Conservation (phyloP, 116 monocot genomes). For the Cymodocea nodosa region DNA sequence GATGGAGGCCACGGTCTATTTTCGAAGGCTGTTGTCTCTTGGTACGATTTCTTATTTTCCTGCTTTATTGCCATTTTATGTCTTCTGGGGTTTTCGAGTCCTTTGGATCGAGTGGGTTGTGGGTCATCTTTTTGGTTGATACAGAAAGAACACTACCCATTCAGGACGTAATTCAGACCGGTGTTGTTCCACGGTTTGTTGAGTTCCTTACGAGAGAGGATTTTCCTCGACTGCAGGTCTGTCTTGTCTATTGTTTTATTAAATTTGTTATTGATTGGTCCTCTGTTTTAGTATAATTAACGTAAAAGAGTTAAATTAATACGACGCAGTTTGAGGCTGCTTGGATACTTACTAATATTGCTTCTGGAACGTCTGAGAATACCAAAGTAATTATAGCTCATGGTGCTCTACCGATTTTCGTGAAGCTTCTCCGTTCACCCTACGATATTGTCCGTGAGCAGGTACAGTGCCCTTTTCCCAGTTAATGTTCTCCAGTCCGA, state of each 20-base stretch:
- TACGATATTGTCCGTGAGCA: slow-evolving; percentile 27
- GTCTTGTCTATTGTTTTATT: not conserved
- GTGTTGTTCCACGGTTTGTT: slow-evolving; percentile 51
- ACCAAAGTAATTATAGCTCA: slow-evolving; percentile 38
- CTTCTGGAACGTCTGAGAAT: slow-evolving; percentile 33
- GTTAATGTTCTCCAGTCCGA: not conserved
- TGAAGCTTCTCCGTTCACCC: slow-evolving; percentile 17
- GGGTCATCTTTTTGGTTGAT: not conserved
- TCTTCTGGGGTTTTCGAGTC: not conserved
- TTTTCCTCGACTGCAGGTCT: slow-evolving; percentile 59
- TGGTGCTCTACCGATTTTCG: slow-evolving; percentile 28
- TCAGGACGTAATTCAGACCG: slow-evolving; percentile 42
- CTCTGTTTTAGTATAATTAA: not conserved
- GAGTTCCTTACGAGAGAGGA: slow-evolving; percentile 54
- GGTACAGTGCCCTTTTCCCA: not conserved
- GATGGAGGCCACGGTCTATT: slow-evolving; percentile 43
- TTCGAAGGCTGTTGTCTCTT: slow-evolving; percentile 59
- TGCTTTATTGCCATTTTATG: not conserved
- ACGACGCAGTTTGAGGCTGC: slow-evolving; percentile 29
- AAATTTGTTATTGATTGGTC: not conserved
- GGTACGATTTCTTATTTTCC: slow-evolving; percentile 15
- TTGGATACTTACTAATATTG: slow-evolving; percentile 50
- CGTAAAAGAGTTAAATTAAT: not conserved
- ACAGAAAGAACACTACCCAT: slow-evolving; percentile 49
- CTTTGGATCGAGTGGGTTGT: not conserved